Percentiles rank a stretch among this genome's conserved stretches.
Evolutionary conservation across 73 alveolate species (phyloP).

Genomic region (Tetrahymena borealis): DNA sequence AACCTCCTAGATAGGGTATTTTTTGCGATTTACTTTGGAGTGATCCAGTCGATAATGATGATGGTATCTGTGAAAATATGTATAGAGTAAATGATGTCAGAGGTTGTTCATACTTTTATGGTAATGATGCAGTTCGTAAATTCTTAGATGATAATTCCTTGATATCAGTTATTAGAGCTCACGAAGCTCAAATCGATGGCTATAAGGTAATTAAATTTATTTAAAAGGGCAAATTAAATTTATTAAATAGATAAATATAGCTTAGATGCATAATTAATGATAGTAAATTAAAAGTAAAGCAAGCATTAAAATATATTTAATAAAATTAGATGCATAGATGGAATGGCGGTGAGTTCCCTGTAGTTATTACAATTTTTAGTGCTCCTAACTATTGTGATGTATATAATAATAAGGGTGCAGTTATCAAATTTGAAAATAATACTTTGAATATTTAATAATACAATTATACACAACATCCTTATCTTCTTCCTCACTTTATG

Average conservation of each 20-base stretch:
- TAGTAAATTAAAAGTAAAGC: no score
- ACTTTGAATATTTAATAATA: conserved; percentile 62
- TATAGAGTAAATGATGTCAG: conserved; percentile 72
- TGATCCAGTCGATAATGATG: conserved; percentile 74
- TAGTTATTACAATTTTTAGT: conserved; percentile 79
- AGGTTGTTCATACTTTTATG: conserved; percentile 91
- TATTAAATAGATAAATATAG: no score
- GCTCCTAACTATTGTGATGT: conserved; percentile 89
- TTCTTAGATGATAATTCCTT: conserved; percentile 62
- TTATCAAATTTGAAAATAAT: conserved; percentile 63
- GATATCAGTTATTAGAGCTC: conserved; percentile 75
- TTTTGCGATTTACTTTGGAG: conserved; percentile 82
- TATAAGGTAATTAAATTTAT: conserved; percentile 39
- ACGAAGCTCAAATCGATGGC: conserved; percentile 80
- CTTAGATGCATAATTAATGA: no score
- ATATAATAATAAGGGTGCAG: conserved; percentile 78
- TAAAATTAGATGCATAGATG: conserved; percentile 68
- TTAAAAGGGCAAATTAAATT: background rate
- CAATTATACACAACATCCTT: conserved; percentile 78
- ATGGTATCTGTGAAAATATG: conserved; percentile 47
- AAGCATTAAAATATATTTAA: background rate
- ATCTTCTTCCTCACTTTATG: conserved; percentile 73
- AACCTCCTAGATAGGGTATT: conserved; percentile 67
- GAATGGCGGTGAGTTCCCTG: conserved; percentile 83
- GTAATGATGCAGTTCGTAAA: conserved; percentile 70